Base-by-base conservation (phyloP, 805 yeast species). In the Yamadazyma kitorensis region DNA sequence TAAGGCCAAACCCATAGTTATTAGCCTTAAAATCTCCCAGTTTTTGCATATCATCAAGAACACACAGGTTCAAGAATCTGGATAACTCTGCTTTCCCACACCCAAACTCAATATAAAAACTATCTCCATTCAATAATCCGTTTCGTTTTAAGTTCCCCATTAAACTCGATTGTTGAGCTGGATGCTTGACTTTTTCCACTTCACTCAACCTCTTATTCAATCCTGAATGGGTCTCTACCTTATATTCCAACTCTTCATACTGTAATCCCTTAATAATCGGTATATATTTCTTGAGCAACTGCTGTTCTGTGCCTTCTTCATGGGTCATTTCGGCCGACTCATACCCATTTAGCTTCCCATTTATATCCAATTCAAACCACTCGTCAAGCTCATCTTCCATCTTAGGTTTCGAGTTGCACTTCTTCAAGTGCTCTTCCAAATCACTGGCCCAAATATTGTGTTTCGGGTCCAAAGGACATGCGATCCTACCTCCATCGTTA, bases 41-140 rank as follows among this genome's bases (percentile, higher is more conserved):
- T 36, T 23, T 16, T n/a, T 30, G 24, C 23, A 36, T 30, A 18
- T 54, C 64, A 18, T 48, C 43, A 5, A 61, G 37, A 3, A 61
- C 41, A 43, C 72, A 64, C 14, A 52, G 34, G 51, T 65, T 68
- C 9, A 85, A 61, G 47, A 78, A 83, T 38, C 95, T 59, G 1
- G 88, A 73, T 16, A 88, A 68, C 52, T 89, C 96, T 2, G 86
- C 95, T 43, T 89, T 74, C 0, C 97, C 97, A 55, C 95, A 85
- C 0, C 97, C 97, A 64, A 86, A 87, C 57, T 88, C 97, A 18
- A 83, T 53, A 51, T 77, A 76, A 32, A 67, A 59, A 23, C 41
- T 39, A 13, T 54, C 36, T 2, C 53, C 25, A 1, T 57, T 54
- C 24, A 82, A 58, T 6, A 81, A 50, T 0, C 52, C 52, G 11